Evolutionary conservation across 2,329 filamentous ascomycete genomes (phyloP), one percentile per base, ranked within the genome.

Genomic region (Penicillium sp.): DNA sequence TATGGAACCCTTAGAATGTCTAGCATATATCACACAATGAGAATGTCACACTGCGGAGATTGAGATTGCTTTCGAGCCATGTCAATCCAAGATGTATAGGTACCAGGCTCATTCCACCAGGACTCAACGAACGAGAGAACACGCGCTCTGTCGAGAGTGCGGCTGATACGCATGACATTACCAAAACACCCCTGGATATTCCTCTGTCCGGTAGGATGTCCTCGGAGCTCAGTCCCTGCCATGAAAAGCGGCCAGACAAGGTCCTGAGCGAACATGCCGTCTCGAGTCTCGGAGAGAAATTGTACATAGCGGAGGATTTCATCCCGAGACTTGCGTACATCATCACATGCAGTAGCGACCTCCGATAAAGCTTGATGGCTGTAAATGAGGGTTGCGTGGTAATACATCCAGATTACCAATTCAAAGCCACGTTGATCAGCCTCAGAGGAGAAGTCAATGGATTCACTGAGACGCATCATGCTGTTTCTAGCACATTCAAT

Each of bases 171-270:
- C 55, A 57, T 57, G 7, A 57, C 55, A 34, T 41, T 52, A 4
- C 18, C 34, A 21, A 57, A 49, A 16, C 35, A 38, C 23, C 34
- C 46, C 21, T 31, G 41, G 23, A 57, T 57, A 13, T 46, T 10
- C 21, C 27, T 39, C n/a, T 57, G 55, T 2, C 25, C 35, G 10
- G 18, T 50, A 10, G 16, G 34, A 41, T 57, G 47, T 6, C 46
- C 49, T 25, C 54, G 53, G 18, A 63, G 59, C 46, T 67, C 64
- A 1, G 65, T 62, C 10, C 66, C 65, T 3, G 63, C 60, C 23
- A 67, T 58, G n/a, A 68, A 67, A 1, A 66, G 41, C 15, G 65
- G 66, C 66, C 66, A 68, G 32, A 67, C 62, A 4, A 68, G 56
- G 41, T 68, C 62, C 18, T 68, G 65, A 6, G 61, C 60, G 35